phyloP scores from a whole-genome alignment of 805 yeast species.

The Candida maris region DNA sequence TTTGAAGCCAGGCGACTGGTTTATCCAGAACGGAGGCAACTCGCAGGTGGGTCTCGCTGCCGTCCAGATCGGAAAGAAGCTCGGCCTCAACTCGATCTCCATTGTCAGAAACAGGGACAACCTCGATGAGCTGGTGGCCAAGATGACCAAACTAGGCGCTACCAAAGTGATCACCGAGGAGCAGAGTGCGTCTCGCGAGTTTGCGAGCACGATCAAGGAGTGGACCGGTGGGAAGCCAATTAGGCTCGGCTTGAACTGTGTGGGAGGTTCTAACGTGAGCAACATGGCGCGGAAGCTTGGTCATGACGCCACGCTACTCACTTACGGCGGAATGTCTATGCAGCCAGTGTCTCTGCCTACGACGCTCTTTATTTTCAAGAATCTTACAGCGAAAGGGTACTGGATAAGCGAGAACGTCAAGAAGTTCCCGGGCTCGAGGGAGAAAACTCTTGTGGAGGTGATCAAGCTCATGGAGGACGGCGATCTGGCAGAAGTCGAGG shows the following conservation, averaged over 20 bases:
- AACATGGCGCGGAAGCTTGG: slow-evolving; percentile 80
- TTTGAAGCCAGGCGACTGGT: slow-evolving; percentile 75
- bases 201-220: slow-evolving; percentile 54
- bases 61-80: slow-evolving; percentile 73
- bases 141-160: slow-evolving; percentile 70
- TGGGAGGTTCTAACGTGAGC: slow-evolving; percentile 85
- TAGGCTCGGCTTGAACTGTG: slow-evolving; percentile 83
- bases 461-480: slow-evolving; percentile 56
- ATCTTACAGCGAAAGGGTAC: slow-evolving; percentile 80
- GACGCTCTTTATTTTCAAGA: slow-evolving; percentile 83
- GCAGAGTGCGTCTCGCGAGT: slow-evolving; percentile 66
- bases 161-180: slow-evolving; percentile 87
- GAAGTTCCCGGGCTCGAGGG: slow-evolving; percentile 56
- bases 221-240: slow-evolving; percentile 53
- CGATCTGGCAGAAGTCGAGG: slow-evolving; percentile 48
- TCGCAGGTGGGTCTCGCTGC: slow-evolving; percentile 94
- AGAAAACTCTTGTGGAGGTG: slow-evolving; percentile 50
- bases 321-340: slow-evolving; percentile 97
- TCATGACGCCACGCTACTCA: slow-evolving; percentile 70
- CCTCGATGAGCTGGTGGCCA: slow-evolving; percentile 53
- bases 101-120: slow-evolving; percentile 86
- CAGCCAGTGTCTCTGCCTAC: slow-evolving; percentile 94
- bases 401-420: slow-evolving; percentile 80
- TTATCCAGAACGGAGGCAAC: slow-evolving; percentile 94
- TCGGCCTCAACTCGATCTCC: slow-evolving; percentile 79